Conservation (phyloP, 2,329 filamentous ascomycete genomes). For the Penicillium sp. region DNA sequence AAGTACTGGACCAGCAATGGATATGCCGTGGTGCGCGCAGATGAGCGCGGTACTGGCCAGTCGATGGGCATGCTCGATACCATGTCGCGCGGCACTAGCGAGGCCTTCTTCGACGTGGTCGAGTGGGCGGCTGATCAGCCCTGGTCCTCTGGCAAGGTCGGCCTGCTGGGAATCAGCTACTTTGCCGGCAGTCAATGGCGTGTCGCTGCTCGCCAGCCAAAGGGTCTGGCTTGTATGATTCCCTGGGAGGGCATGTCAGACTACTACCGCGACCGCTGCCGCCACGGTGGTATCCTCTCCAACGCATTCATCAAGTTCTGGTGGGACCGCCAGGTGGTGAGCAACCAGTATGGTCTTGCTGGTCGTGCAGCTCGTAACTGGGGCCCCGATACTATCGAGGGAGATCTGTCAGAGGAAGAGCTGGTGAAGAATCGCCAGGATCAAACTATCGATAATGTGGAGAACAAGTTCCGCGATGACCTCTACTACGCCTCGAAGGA, state of each 20-base stretch:
- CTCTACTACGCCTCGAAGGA: slow-evolving; percentile 67
- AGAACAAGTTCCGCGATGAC: slow-evolving; percentile 62
- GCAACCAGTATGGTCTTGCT: slow-evolving; percentile 67
- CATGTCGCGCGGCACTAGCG: slow-evolving; percentile 56
- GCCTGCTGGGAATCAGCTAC: slow-evolving; percentile 55
- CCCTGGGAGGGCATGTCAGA: slow-evolving; percentile 61
- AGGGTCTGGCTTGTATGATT: slow-evolving; percentile 54
- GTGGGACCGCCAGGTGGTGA: slow-evolving; percentile 68
- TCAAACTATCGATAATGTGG: slow-evolving; percentile 50
- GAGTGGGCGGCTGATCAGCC: slow-evolving; percentile 55
- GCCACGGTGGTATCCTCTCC: slow-evolving; percentile 64
- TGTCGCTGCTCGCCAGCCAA: slow-evolving; percentile 55
- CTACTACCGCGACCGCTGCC: slow-evolving; percentile 60
- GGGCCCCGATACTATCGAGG: slow-evolving; percentile 51
- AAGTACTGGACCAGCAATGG: slow-evolving; percentile 58
- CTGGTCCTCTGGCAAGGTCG: slow-evolving; percentile 56
- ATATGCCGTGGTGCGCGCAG: slow-evolving; percentile 59
- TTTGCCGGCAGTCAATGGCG: slow-evolving; percentile 59
- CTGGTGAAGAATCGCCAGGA: slow-evolving; percentile 42
- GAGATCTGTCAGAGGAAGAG: slow-evolving; percentile 40
- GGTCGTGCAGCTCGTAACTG: slow-evolving; percentile 55
- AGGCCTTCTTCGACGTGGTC: slow-evolving; percentile 55
- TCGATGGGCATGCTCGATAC: slow-evolving; percentile 56
- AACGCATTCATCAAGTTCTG: slow-evolving; percentile 64
- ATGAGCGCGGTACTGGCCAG: slow-evolving; percentile 56